Conservation (phyloP, 805 yeast species). For the Yamadazyma akitaensis region DNA sequence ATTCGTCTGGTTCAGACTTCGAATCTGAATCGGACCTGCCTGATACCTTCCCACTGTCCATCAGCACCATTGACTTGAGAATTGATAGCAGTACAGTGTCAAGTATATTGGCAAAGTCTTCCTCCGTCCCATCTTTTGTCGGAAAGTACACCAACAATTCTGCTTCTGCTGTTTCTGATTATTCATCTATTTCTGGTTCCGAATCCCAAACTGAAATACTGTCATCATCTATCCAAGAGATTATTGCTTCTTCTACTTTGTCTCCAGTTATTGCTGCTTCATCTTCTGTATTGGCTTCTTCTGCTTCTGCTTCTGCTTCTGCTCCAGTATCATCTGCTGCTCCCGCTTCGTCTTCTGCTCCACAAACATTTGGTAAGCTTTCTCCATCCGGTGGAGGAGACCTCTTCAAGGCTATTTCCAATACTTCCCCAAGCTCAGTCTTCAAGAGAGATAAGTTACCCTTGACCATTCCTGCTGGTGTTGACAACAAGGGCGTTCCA, state of each 20-base stretch:
- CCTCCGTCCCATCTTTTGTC: slow-evolving; percentile 1
- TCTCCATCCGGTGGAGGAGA: slow-evolving; percentile 26
- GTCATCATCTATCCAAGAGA: not conserved
- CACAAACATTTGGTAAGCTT: slow-evolving; percentile 9
- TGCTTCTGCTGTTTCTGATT: not conserved
- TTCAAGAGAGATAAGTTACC: slow-evolving; percentile 47
- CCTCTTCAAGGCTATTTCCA: slow-evolving; percentile 49
- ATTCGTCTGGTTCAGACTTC: too few relatives aligned
- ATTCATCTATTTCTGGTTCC: not conserved
- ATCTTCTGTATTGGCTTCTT: not conserved
- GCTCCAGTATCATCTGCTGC: slow-evolving; percentile 6
- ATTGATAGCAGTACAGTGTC: slow-evolving; percentile 7
- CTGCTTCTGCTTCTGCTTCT: not conserved
- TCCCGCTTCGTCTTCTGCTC: slow-evolving; percentile 1
- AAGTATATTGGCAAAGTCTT: not conserved
- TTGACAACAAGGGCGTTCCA: slow-evolving; percentile 38
- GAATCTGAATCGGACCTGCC: not conserved
- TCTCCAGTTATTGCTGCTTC: slow-evolving; percentile 4
- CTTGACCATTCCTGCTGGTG: slow-evolving; percentile 46
- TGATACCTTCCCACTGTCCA: slow-evolving; percentile 3
- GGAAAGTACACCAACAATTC: slow-evolving; percentile 7
- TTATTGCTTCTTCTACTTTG: not conserved
- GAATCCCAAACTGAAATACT: not conserved
- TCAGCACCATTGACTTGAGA: slow-evolving; percentile 17
- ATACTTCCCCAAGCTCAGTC: slow-evolving; percentile 27